These are phyloP conservation scores for Akanthomyces dipterigenus DNA, from an alignment of 2,329 filamentous ascomycete species.

Conservation along the genomic window DNA sequence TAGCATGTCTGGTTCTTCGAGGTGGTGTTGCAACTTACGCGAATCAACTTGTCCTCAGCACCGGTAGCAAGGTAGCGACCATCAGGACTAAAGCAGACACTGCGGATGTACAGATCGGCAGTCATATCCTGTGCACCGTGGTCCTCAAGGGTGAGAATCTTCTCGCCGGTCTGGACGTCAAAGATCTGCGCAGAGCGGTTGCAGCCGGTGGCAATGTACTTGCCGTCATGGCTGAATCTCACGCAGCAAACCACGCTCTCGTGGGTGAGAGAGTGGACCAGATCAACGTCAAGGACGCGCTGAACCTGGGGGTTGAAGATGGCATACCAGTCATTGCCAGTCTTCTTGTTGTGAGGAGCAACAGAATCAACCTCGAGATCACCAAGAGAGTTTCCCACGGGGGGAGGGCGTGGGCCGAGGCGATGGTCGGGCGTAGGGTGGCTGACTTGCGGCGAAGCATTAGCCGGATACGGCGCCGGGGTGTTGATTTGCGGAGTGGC, in stretches of 20 bases:
- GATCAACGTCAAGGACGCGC: conserved; percentile 83
- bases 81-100: conserved; percentile 97
- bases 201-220: conserved; percentile 93
- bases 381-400: conserved; percentile 60
- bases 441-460: conserved; percentile 77
- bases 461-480: conserved; percentile 77
- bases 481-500: conserved; percentile 90
- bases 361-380: conserved; percentile 84
- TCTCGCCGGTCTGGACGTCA: conserved; percentile 79
- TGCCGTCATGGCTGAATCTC: conserved; percentile 90
- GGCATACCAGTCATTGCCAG: conserved; percentile 87
- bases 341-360: conserved; percentile 80
- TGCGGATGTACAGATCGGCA: conserved; percentile 92
- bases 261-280: conserved; percentile 87
- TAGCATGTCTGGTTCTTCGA: conserved; percentile 2
- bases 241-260: conserved; percentile 98
- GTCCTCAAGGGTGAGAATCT: conserved; percentile 85
- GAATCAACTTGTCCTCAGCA: conserved; percentile 94
- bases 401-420: conserved; percentile 44
- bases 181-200: conserved; percentile 99
- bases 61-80: conserved; percentile 90
- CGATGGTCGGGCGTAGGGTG: conserved; percentile 72
- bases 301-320: conserved; percentile 93
- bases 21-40: conserved; percentile 51
- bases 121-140: conserved; percentile 71